Evolutionary conservation across 805 yeast genomes (phyloP).

Genomic region (Saccharomyces jurei): DNA sequence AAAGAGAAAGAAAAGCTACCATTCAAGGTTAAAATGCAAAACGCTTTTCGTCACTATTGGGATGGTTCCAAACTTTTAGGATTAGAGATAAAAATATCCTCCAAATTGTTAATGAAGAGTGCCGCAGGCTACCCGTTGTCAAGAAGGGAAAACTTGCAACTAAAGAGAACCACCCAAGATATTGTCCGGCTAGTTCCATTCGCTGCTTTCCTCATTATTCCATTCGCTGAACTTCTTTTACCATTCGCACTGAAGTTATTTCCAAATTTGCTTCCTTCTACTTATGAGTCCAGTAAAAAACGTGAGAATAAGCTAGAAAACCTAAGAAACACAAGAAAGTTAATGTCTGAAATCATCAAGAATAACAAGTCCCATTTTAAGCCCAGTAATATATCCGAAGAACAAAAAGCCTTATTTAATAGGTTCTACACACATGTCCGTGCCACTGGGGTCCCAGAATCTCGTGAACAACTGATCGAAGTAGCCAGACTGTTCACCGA

Average conservation of each 20-base stretch:
- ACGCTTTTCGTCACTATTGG: constrained; percentile 89
- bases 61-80: constrained; percentile 92
- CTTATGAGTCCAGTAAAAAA: constrained; percentile 64
- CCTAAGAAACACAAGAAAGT: constrained; percentile 54
- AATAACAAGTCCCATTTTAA: constrained; percentile 62
- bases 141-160: constrained; percentile 82
- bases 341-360: constrained; percentile 57
- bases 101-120: constrained; percentile 71
- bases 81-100: constrained; percentile 76
- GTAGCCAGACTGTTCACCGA: constrained; percentile 91
- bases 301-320: constrained; percentile 49
- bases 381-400: constrained; percentile 56
- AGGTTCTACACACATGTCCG: constrained; percentile 70
- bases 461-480: constrained; percentile 60
- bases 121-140: constrained; percentile 85
- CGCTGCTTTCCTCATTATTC: constrained; percentile 80
- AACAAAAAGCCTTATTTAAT: constrained; percentile 69
- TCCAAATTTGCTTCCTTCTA: constrained; percentile 90
- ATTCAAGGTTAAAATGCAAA: constrained; percentile 78
- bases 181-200: constrained; percentile 85
- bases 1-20: constrained; percentile 36
- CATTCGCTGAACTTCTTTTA: constrained; percentile 86
- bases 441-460: constrained; percentile 50
- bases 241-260: constrained; percentile 88
- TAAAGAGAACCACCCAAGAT: constrained; percentile 80